Conservation (phyloP, 1,139 yeast genomes). For the Pichia sp. region DNA sequence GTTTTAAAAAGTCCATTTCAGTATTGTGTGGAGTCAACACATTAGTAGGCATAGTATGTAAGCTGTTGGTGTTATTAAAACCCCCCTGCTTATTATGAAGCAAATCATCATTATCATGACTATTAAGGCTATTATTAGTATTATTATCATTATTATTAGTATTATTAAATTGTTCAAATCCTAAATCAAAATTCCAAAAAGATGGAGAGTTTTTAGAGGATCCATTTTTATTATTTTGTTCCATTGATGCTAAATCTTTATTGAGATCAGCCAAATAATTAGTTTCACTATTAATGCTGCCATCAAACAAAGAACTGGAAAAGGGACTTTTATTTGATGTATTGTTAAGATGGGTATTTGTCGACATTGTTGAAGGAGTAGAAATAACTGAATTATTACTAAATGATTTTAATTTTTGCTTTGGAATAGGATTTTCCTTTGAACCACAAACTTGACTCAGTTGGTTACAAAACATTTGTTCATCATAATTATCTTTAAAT, state of each 20-base stretch:
- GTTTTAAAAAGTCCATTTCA: slow-evolving; percentile 27
- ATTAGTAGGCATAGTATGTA: too few relatives aligned
- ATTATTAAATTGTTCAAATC: not conserved
- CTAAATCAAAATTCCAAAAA: slow-evolving; percentile 13
- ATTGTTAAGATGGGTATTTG: not conserved
- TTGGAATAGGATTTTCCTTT: slow-evolving; percentile 63
- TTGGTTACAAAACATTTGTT: slow-evolving; percentile 61
- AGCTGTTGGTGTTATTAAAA: too few relatives aligned
- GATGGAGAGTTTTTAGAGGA: slow-evolving; percentile 7
- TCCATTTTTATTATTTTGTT: not conserved
- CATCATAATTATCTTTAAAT: slow-evolving; percentile 41
- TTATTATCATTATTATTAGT: not conserved
- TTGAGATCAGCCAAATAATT: not conserved
- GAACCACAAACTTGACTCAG: slow-evolving; percentile 81
- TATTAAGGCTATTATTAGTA: not conserved
- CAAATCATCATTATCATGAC: not conserved
- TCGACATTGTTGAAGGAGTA: not conserved
- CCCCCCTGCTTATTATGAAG: too few relatives aligned
- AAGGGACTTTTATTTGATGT: not conserved
- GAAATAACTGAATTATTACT: not conserved
- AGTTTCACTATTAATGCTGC: not conserved
- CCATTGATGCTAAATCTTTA: not conserved
- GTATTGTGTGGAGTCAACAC: not conserved
- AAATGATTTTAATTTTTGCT: slow-evolving; percentile 18
- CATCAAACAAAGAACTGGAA: slow-evolving; percentile 3